phyloP scores from a whole-genome alignment of 106 monocot species.

The Dendrobium catenatum region DNA sequence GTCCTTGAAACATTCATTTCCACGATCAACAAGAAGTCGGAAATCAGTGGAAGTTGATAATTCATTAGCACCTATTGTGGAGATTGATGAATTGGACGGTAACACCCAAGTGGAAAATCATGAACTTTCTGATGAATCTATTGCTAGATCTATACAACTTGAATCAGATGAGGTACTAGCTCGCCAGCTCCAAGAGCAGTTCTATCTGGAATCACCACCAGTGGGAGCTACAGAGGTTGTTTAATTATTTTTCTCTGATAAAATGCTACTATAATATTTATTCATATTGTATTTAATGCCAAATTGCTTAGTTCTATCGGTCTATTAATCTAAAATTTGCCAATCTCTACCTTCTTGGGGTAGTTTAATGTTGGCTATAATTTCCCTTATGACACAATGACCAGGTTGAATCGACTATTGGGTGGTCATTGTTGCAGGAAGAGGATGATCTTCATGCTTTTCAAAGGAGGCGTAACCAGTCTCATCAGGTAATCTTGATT shows the following conservation, averaged over 20 bases:
- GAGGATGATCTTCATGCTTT: slow-evolving; percentile 22
- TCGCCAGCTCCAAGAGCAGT: slow-evolving; percentile 73
- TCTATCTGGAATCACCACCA: slow-evolving; percentile 48
- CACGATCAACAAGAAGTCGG: slow-evolving; percentile 17
- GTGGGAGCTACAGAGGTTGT: slow-evolving; percentile 27
- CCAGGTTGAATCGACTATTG: slow-evolving; percentile 48
- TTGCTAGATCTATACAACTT: slow-evolving; percentile 30
- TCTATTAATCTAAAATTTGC: not conserved
- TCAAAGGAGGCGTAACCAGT: slow-evolving; percentile 7
- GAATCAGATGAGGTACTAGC: slow-evolving; percentile 78
- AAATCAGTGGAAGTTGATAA: slow-evolving; percentile 5
- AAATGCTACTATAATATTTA: not conserved
- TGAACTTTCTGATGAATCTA: slow-evolving; percentile 17
- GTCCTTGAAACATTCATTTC: slow-evolving; percentile 13
- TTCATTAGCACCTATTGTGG: slow-evolving; percentile 34
- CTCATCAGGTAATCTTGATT: slow-evolving; percentile 5
- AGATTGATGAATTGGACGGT: slow-evolving; percentile 40
- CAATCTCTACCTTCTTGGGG: not conserved
- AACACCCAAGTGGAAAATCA: not conserved
- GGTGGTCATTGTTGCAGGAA: slow-evolving; percentile 53
- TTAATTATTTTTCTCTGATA: not conserved
- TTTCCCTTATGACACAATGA: slow-evolving; percentile 10
- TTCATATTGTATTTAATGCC: not conserved
- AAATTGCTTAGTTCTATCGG: not conserved
- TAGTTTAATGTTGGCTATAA: not conserved